Evolutionary conservation across 176 grass and related monocot species (phyloP).

Genomic region (Tillandsia fasciculata): DNA sequence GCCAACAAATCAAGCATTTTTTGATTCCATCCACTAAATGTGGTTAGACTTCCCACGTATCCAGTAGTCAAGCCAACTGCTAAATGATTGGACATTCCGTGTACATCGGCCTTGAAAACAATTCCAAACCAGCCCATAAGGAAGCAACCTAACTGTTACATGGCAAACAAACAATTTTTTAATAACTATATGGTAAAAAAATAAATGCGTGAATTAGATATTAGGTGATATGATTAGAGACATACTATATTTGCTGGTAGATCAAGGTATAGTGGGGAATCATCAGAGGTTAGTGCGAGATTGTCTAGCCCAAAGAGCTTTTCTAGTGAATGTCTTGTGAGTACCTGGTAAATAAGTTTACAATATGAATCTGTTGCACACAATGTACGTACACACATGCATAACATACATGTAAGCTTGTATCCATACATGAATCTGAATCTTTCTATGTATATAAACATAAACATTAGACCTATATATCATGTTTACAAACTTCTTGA

Average conservation of each 20-base stretch:
- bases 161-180: slow-evolving; percentile 2
- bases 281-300: slow-evolving; percentile 55
- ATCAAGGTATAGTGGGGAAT: slow-evolving; percentile 70
- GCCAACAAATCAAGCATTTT: slow-evolving; percentile 69
- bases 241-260: slow-evolving; percentile 88
- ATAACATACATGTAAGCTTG: no score
- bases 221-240: neutral
- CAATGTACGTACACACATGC: neutral
- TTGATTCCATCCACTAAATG: slow-evolving; percentile 95
- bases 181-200: neutral
- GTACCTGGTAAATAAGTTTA: slow-evolving; percentile 37
- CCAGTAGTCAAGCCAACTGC: slow-evolving; percentile 60
- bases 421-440: no score
- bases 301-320: slow-evolving; percentile 67
- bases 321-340: slow-evolving; percentile 80
- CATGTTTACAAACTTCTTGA: no score
- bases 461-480: no score
- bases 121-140: slow-evolving; percentile 92
- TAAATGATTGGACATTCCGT: slow-evolving; percentile 63
- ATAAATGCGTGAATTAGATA: no score
- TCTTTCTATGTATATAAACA: no score
- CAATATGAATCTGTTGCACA: neutral
- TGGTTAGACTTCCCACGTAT: slow-evolving; percentile 87
- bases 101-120: slow-evolving; percentile 80
- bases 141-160: slow-evolving; percentile 77